Percentiles rank a stretch among this genome's conserved stretches.
phyloP scores from a whole-genome alignment of 768 basidiomycete species.

The Naganishia kalamii region DNA sequence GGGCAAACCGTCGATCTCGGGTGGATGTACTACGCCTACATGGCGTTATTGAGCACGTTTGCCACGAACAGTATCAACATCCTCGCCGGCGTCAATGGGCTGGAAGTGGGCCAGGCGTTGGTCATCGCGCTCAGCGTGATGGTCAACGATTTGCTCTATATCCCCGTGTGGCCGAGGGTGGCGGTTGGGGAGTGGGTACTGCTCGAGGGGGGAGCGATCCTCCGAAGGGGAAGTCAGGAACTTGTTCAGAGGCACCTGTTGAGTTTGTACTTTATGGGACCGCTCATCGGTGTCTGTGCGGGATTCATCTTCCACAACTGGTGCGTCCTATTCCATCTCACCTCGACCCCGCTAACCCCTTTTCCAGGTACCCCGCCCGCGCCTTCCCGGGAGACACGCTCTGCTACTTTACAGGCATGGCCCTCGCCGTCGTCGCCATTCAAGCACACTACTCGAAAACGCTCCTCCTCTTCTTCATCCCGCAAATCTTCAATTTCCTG shows the following conservation, averaged over 20 bases:
- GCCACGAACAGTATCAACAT: conserved; percentile 98
- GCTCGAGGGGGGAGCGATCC: conserved; percentile 39
- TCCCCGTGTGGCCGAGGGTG: conserved; percentile 57
- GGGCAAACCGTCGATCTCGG: conserved; percentile 82
- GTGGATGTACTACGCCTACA: conserved; percentile 90
- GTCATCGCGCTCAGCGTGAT: conserved; percentile 86
- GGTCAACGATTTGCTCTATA: conserved; percentile 83
- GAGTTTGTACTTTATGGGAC: conserved; percentile 94
- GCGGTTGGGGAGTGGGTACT: conserved; percentile 13
- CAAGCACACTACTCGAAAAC: conserved; percentile 98
- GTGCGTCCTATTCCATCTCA: conserved; percentile 51
- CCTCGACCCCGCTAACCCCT: not conserved
- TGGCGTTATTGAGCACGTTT: conserved; percentile 91
- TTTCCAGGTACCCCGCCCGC: conserved; percentile 81
- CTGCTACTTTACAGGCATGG: conserved; percentile 97
- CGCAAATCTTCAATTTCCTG: conserved; percentile 96
- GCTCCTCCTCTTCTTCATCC: conserved; percentile 88
- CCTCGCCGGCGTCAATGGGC: conserved; percentile 92
- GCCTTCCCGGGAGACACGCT: conserved; percentile 95
- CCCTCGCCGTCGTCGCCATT: conserved; percentile 94
- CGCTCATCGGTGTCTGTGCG: conserved; percentile 78
- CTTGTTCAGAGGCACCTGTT: conserved; percentile 90
- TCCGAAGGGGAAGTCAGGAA: conserved; percentile 76
- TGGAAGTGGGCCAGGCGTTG: conserved; percentile 87
- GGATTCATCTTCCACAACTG: conserved; percentile 96